Percentiles rank a stretch among this genome's conserved stretches.
phyloP scores from a whole-genome alignment of 1,284 basidiomycete genomes.

The Puccinia novopanici region DNA sequence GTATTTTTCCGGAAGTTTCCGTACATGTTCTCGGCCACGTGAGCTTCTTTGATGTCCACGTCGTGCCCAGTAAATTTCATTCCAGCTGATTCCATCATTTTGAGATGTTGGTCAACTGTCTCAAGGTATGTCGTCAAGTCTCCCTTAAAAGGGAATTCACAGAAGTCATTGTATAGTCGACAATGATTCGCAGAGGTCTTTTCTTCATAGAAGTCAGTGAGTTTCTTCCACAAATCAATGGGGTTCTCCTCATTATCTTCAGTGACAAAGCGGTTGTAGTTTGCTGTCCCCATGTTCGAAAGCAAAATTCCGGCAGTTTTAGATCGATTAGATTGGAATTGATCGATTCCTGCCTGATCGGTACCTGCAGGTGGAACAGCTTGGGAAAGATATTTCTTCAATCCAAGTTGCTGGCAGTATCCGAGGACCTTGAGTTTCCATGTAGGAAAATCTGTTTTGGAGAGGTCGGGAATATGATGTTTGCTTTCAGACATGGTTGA shows the following conservation, averaged over 20 bases:
- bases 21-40: not conserved
- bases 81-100: not conserved
- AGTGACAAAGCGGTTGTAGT: not conserved
- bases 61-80: not conserved
- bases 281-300: not conserved
- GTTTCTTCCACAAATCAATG: too few species aligned
- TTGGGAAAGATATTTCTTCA: not conserved
- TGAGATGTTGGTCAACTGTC: not conserved
- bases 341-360: too few species aligned
- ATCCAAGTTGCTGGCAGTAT: not conserved
- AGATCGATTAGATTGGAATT: too few species aligned
- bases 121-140: not conserved
- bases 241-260: not conserved
- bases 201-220: too few species aligned
- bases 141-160: not conserved
- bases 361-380: not conserved
- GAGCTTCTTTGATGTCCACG: too few species aligned
- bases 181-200: not conserved
- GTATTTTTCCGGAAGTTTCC: not conserved
- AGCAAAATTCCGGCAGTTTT: not conserved
- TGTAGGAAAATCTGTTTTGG: not conserved
- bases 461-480: not conserved
- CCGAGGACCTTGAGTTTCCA: not conserved
- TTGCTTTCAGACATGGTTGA: not conserved
- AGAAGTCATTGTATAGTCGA: not conserved